Evolutionary conservation across 2,329 filamentous ascomycete species (phyloP).

Genomic region (Fusarium torulosum): DNA sequence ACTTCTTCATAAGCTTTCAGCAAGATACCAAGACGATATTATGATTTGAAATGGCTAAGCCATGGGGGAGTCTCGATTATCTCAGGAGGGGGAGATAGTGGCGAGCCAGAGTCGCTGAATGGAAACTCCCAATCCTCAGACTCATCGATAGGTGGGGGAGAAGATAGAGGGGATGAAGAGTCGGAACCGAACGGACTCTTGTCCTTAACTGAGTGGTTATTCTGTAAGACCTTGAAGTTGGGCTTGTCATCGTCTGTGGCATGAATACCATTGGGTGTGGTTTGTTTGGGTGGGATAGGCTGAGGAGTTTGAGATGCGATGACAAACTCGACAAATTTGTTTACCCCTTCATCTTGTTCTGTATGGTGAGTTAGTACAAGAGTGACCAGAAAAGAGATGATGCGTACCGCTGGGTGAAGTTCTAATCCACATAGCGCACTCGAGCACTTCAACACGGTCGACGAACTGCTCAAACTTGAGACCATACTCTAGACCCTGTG

Average conservation of each 20-base stretch:
- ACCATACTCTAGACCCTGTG: slow-evolving; percentile 37
- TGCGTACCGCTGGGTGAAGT: slow-evolving; percentile 26
- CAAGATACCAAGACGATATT: too few relatives aligned
- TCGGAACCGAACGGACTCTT: background rate
- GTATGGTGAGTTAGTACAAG: background rate
- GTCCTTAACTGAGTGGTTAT: background rate
- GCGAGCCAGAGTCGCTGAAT: slow-evolving; percentile 14
- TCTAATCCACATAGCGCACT: slow-evolving; percentile 45
- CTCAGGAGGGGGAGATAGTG: slow-evolving; percentile 37
- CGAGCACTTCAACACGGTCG: slow-evolving; percentile 44
- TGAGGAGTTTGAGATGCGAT: background rate
- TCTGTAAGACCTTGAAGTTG: background rate
- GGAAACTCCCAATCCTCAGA: background rate
- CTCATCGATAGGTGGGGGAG: background rate
- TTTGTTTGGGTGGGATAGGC: background rate
- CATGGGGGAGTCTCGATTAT: slow-evolving; percentile 35
- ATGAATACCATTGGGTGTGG: background rate
- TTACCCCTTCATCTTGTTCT: slow-evolving; percentile 9
- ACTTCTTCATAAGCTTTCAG: too few relatives aligned
- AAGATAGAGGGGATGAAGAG: slow-evolving; percentile 2
- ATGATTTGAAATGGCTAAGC: background rate
- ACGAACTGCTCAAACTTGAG: slow-evolving; percentile 43
- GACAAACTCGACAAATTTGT: background rate
- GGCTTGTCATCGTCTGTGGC: background rate
- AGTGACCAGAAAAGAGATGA: background rate